A percentile compares a stretch with the other conserved stretches of the same genome.
phyloP scores from a whole-genome alignment of 768 basidiomycete species.

The Mycena indigotica region DNA sequence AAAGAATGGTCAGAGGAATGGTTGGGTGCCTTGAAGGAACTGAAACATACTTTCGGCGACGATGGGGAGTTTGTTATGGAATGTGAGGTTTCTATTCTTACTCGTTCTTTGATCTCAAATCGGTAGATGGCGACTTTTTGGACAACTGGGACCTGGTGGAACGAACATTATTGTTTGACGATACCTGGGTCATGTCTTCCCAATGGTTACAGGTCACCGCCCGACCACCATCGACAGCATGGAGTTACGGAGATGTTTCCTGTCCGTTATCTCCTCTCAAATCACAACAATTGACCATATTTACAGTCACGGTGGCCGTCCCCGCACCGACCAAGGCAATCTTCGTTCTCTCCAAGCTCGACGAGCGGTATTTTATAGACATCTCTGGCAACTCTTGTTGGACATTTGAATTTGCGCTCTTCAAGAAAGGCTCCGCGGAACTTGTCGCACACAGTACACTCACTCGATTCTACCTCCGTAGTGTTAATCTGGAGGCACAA shows the following conservation, averaged over 20 bases:
- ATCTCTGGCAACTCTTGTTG: constrained; percentile 46
- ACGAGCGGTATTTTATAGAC: constrained; percentile 51
- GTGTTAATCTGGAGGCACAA: constrained; percentile 45
- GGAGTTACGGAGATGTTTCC: constrained; percentile 57
- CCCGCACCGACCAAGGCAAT: constrained; percentile 42
- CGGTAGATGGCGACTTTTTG: constrained; percentile 43
- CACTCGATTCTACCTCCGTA: constrained; percentile 40
- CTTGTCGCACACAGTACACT: constrained; percentile 40
- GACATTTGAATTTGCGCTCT: constrained; percentile 54
- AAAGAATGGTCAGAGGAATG: constrained; percentile 55
- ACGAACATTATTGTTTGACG: constrained; percentile 49
- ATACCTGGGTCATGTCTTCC: constrained; percentile 48
- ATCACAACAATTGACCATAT: background rate
- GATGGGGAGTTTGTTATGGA: constrained; percentile 58
- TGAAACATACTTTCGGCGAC: constrained; percentile 48
- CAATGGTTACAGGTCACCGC: constrained; percentile 51
- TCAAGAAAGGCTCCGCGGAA: constrained; percentile 47
- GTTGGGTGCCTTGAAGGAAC: constrained; percentile 39
- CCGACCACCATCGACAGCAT: constrained; percentile 48
- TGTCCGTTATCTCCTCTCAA: constrained; percentile 37
- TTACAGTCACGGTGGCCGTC: constrained; percentile 48
- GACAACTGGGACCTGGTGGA: constrained; percentile 48
- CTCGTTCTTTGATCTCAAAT: background rate
- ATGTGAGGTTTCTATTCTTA: constrained; percentile 30
- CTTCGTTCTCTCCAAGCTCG: constrained; percentile 56